Percentiles rank a stretch among this genome's conserved stretches.
phyloP scores from a whole-genome alignment of 345 rosid genomes.

The Citropsis articulata region DNA sequence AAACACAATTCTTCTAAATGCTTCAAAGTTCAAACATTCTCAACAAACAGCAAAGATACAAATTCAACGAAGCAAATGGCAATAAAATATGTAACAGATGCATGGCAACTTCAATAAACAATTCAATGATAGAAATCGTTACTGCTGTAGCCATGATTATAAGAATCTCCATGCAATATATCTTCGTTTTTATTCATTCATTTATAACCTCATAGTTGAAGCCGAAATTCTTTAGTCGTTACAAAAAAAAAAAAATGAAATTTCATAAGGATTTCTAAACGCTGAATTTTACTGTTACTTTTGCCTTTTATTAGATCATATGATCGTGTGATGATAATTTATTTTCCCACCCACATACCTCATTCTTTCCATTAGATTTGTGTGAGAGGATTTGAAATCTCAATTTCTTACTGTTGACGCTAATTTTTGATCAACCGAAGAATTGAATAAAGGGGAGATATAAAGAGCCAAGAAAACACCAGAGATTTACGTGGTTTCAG shows the following conservation, averaged over 20 bases:
- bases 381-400: too few species aligned
- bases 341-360: too few species aligned
- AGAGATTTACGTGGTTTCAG: too few species aligned
- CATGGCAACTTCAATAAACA: not conserved
- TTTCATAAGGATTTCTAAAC: not conserved
- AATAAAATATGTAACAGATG: slow-evolving; percentile 8
- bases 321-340: too few species aligned
- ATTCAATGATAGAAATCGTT: not conserved
- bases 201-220: not conserved
- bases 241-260: not conserved
- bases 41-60: slow-evolving; percentile 47
- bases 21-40: slow-evolving; percentile 45
- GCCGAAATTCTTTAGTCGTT: not conserved
- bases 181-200: not conserved
- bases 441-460: too few species aligned
- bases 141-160: not conserved
- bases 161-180: not conserved
- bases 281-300: not conserved
- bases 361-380: too few species aligned
- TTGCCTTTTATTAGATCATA: not conserved
- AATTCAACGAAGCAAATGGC: slow-evolving; percentile 20
- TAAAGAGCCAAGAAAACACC: too few species aligned
- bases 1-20: slow-evolving; percentile 28
- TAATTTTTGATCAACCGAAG: too few species aligned
- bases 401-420: too few species aligned